Base-by-base conservation (phyloP, 2,329 filamentous ascomycete genomes). In the Colletotrichum sp. region DNA sequence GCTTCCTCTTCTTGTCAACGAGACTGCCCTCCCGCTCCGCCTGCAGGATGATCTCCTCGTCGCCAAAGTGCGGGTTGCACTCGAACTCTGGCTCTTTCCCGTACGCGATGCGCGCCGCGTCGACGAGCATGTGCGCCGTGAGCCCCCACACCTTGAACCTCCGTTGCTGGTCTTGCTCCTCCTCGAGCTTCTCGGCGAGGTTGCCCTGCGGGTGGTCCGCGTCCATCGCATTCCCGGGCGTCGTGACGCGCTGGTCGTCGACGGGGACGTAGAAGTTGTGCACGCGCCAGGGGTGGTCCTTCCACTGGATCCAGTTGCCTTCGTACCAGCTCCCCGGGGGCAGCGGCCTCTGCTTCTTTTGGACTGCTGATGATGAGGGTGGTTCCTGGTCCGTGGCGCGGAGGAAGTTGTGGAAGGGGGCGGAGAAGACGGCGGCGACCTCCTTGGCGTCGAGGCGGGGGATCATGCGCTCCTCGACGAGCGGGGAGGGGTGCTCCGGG, bases 261-360 rank as follows among this genome's bases (percentile, higher is more conserved):
- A 96, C 91, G 3, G 95, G 96, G 30, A 98, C 96, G 86, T 95
- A 94, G 86, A 98, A 99, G 85, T 96, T 96, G 85, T 98, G 96
- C 89, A 98, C 90, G 79, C 90, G 87, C 96, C 96, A 99, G n/a
- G 90, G 90, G 68, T 88, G 88, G 78, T 94, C 91, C 83, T 97
- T 92, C 93, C 94, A 98, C 78, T 92, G 88, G 69, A 93, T 91
- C 96, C 96, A 98, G 34, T 86, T 87, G 10, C 96, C 96, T 75
- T 94, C 90, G 87, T 99, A 98, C 96, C 96, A 99, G 72, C 92
- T 89, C 0, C 92, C 92, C 44, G 84, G 87, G 71, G 84, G 90
- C 78, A 85, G 85, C 78, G 65, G 83, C 84, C 18, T 84, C 81
- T 26, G 78, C 72, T 80, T 83, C 76, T 78, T 21, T 7, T 52